Evolutionary conservation across 2,329 filamentous ascomycete species (phyloP).

Genomic region (Microsporum canis): DNA sequence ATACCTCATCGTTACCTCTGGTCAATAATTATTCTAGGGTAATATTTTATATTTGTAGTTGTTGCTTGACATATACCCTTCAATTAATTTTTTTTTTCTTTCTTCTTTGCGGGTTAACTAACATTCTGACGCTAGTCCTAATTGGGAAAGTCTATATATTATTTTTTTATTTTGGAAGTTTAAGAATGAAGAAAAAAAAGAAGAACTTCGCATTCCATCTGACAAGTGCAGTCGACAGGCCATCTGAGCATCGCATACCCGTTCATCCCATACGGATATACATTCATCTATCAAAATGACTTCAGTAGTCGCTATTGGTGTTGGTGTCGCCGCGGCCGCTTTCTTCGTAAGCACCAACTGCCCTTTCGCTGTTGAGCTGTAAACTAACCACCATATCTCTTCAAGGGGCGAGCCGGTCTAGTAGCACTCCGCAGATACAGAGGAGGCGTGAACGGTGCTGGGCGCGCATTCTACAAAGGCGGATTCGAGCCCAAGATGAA

Average conservation of each 20-base stretch:
- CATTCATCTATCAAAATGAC: not conserved
- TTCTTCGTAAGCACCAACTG: conserved; percentile 57
- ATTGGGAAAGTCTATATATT: not conserved
- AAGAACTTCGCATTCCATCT: not conserved
- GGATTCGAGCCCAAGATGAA: conserved; percentile 97
- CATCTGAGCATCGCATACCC: not conserved
- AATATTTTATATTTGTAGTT: not conserved
- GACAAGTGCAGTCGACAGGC: not conserved
- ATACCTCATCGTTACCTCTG: conserved; percentile 8
- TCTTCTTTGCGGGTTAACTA: not conserved
- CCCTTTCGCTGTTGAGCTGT: not conserved
- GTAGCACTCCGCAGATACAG: conserved; percentile 77
- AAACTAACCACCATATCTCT: conserved; percentile 10
- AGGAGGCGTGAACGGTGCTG: conserved; percentile 57
- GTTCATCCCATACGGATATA: not conserved
- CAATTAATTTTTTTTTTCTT: not conserved
- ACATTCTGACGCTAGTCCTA: not conserved
- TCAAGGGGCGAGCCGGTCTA: conserved; percentile 77
- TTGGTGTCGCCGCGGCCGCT: conserved; percentile 48
- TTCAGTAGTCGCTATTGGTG: conserved; percentile 33
- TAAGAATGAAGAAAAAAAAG: not conserved
- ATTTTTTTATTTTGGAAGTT: not conserved
- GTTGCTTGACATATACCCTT: not conserved
- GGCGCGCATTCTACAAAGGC: conserved; percentile 93
- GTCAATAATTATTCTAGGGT: not conserved